Percentiles rank a stretch among this genome's conserved stretches.
Conservation (phyloP, 148 eudicot species). For the Suaeda aralocaspica region DNA sequence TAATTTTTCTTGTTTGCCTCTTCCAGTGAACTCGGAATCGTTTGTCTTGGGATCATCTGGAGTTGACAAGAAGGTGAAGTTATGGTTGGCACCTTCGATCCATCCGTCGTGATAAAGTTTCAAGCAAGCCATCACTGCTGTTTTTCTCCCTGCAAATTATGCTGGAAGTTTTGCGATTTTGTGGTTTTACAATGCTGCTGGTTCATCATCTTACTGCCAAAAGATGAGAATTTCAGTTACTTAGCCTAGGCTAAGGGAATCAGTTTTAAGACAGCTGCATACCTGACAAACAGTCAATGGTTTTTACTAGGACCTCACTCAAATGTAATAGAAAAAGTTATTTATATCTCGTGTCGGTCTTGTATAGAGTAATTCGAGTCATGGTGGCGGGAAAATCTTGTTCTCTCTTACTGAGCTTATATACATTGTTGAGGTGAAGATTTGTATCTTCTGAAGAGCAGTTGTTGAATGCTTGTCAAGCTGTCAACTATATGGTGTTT, state of each 20-base stretch:
- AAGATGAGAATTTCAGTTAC: background rate
- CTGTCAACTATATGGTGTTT: no score
- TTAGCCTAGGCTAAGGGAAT: background rate
- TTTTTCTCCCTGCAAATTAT: background rate
- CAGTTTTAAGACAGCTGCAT: background rate
- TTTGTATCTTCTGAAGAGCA: no score
- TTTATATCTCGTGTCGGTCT: background rate
- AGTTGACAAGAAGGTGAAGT: slow-evolving; percentile 90
- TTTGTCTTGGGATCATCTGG: slow-evolving; percentile 61
- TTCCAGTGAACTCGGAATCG: slow-evolving; percentile 48
- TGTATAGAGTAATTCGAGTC: slow-evolving; percentile 20
- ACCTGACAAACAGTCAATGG: background rate
- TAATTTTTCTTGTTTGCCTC: background rate
- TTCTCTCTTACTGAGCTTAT: background rate
- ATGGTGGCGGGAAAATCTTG: background rate
- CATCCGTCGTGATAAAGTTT: slow-evolving; percentile 30
- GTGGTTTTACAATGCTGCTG: slow-evolving; percentile 9
- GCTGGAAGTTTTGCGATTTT: background rate
- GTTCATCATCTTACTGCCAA: background rate
- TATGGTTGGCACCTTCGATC: slow-evolving; percentile 72
- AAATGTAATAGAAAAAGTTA: background rate
- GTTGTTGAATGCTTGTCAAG: no score
- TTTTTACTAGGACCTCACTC: slow-evolving; percentile 7
- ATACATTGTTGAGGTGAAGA: background rate
- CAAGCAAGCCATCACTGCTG: background rate